Evolutionary conservation across 495 filamentous ascomycete species (phyloP).

Genomic region (Neurospora terricola): DNA sequence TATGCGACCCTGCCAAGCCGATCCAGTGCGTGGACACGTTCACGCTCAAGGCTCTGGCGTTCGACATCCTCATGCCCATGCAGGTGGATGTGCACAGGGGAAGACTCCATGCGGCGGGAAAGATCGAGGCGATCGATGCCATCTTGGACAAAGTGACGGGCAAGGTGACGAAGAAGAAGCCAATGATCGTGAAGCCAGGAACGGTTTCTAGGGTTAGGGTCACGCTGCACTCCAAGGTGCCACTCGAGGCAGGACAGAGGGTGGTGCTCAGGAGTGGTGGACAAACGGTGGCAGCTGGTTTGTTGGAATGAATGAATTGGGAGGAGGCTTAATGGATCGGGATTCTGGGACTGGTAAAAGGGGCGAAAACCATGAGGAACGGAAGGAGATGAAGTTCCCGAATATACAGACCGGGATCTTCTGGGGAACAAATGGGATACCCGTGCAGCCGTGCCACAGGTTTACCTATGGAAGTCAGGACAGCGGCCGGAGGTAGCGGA

Average conservation of each 20-base stretch:
- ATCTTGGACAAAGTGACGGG: conserved; percentile 68
- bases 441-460: no score
- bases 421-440: no score
- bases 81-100: conserved; percentile 81
- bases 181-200: conserved; percentile 68
- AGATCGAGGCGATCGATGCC: conserved; percentile 58
- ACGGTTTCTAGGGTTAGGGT: conserved; percentile 56
- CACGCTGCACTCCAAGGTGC: conserved; percentile 63
- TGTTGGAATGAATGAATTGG: conserved; percentile 49
- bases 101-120: conserved; percentile 66
- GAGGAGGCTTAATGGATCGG: neutral
- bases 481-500: neutral
- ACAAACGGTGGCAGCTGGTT: conserved; percentile 75
- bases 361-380: neutral
- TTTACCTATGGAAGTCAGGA: neutral
- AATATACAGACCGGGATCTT: neutral
- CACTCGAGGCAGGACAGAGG: conserved; percentile 65
- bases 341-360: neutral
- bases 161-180: conserved; percentile 65
- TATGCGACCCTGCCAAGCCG: conserved; percentile 60
- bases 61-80: conserved; percentile 83
- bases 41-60: conserved; percentile 73
- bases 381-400: neutral
- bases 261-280: conserved; percentile 76
- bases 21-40: conserved; percentile 61